These are phyloP conservation scores for Populus tomentosa DNA, from an alignment of 441 rosid genomes.

Conservation along the genomic window DNA sequence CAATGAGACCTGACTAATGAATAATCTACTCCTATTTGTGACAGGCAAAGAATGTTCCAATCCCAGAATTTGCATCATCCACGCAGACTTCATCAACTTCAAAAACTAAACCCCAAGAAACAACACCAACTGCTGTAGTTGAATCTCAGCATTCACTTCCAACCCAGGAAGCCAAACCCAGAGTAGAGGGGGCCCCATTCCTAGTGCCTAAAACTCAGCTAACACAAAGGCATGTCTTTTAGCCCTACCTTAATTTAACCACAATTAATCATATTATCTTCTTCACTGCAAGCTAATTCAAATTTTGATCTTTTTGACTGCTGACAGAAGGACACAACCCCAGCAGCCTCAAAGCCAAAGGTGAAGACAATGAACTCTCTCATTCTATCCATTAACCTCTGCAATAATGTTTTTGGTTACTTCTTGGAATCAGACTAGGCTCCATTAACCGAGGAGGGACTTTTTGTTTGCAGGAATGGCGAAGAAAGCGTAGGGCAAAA, in stretches of 20 bases:
- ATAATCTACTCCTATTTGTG: constrained; percentile 12
- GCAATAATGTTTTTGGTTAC: not conserved
- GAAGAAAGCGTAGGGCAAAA: not conserved
- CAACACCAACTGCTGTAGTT: not conserved
- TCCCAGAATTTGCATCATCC: constrained; percentile 32
- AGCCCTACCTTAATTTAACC: not conserved
- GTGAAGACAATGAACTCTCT: not conserved
- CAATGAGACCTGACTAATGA: not conserved
- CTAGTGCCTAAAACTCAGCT: not conserved
- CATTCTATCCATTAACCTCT: not conserved
- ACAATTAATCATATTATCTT: not conserved
- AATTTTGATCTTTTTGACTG: not conserved
- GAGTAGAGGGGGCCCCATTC: not conserved
- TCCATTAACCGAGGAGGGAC: not conserved
- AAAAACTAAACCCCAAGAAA: constrained; percentile 10
- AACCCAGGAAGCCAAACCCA: constrained; percentile 3
- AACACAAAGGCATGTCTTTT: constrained; percentile 12
- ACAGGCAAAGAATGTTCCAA: constrained; percentile 51
- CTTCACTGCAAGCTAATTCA: not conserved
- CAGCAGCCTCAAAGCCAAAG: not conserved
- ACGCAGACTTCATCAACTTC: constrained; percentile 9
- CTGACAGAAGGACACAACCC: not conserved
- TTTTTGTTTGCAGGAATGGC: constrained; percentile 18
- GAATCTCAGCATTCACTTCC: constrained; percentile 8
- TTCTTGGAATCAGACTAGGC: not conserved